Conservation (phyloP, 352 stramenopile genomes). For the Globisporangium rhizosaccharum region DNA sequence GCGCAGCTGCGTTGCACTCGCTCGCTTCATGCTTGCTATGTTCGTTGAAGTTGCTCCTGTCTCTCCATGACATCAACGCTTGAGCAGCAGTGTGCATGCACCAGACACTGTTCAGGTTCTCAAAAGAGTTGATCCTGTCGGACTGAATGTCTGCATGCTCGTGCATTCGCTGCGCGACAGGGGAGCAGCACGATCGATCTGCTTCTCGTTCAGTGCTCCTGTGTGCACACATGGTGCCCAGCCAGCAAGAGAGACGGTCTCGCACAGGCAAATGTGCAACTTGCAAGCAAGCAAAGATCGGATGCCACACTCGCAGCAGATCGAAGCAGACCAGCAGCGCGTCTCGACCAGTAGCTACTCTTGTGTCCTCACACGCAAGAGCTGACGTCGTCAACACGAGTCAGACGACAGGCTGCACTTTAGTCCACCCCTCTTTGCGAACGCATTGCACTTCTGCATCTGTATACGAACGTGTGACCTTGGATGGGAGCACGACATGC, state of each 20-base stretch:
- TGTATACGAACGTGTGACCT: neutral
- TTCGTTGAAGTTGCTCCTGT: conserved; percentile 8
- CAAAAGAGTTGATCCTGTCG: neutral
- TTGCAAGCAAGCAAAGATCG: neutral
- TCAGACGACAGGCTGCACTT: neutral
- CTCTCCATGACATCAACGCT: neutral
- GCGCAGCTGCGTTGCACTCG: conserved; percentile 8
- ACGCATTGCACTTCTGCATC: neutral
- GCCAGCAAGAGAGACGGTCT: neutral
- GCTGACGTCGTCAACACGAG: neutral
- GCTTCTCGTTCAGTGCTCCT: neutral
- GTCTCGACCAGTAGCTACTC: neutral
- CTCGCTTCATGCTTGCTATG: neutral
- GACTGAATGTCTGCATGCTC: neutral
- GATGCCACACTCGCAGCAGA: neutral
- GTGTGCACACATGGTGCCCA: neutral
- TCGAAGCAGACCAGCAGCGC: no score
- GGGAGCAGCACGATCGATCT: neutral
- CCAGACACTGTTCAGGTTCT: no score
- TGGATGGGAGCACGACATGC: no score
- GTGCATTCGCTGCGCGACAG: neutral
- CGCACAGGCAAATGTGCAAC: neutral
- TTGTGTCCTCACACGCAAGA: neutral
- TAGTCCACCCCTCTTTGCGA: neutral
- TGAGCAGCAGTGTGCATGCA: no score